Evolutionary conservation across 2,329 filamentous ascomycete species (phyloP).

Genomic region (Exophiala lecanii-corni): DNA sequence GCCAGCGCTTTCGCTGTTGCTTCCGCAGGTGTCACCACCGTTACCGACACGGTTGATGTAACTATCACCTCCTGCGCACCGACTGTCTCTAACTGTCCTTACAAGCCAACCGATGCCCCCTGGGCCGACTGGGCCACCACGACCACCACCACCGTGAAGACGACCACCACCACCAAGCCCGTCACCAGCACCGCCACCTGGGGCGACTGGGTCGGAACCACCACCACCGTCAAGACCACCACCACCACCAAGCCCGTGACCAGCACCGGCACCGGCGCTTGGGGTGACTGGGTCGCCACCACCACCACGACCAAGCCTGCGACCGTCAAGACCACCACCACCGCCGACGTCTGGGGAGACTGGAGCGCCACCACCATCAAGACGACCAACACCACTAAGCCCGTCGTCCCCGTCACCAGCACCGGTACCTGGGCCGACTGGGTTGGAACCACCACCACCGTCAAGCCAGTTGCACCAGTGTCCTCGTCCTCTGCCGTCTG

Average conservation of each 20-base stretch:
- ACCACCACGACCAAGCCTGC: constrained; percentile 8
- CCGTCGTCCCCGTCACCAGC: constrained; percentile 7
- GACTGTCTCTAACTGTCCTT: constrained; percentile 56
- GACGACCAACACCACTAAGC: too few species aligned
- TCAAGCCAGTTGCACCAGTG: constrained; percentile 8
- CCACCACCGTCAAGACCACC: constrained; percentile 5
- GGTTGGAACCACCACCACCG: constrained; percentile 9
- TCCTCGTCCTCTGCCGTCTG: constrained; percentile 19
- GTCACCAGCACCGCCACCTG: constrained; percentile 6
- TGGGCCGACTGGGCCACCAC: constrained; percentile 11
- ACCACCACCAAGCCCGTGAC: background rate
- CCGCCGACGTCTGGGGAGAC: constrained; percentile 6
- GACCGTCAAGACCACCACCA: constrained; percentile 1
- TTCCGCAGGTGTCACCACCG: constrained; percentile 32
- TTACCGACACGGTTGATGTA: constrained; percentile 56
- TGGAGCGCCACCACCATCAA: constrained; percentile 10
- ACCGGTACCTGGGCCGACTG: constrained; percentile 6
- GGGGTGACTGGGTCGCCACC: constrained; percentile 8
- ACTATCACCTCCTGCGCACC: constrained; percentile 61
- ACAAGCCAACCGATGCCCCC: constrained; percentile 15
- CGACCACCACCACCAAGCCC: background rate
- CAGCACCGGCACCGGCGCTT: background rate
- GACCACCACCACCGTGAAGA: constrained; percentile 2
- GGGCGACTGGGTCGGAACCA: constrained; percentile 6
- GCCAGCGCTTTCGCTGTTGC: constrained; percentile 35